Evolutionary conservation across 2,329 filamentous ascomycete species (phyloP).

Genomic region (Epichloe hybrida): DNA sequence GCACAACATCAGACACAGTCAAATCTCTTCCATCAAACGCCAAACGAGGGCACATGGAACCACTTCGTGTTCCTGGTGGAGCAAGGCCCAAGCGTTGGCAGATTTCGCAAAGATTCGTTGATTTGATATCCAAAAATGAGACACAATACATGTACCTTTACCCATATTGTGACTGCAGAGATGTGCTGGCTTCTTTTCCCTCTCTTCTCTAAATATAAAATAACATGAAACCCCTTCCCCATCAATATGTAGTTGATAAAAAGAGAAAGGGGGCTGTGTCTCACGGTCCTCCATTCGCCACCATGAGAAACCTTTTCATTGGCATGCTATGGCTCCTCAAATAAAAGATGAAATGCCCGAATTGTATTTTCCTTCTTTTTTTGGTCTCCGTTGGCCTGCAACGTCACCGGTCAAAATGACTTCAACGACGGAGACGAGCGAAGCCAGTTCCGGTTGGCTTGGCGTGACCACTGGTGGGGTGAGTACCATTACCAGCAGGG

Average conservation of each 20-base stretch:
- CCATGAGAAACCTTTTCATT: not conserved
- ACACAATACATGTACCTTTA: not conserved
- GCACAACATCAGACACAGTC: too few relatives aligned
- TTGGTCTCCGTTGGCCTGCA: slow-evolving; percentile 1
- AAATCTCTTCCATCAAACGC: not conserved
- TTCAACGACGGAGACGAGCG: slow-evolving; percentile 20
- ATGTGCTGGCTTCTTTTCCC: not conserved
- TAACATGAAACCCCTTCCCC: not conserved
- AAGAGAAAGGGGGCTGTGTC: not conserved
- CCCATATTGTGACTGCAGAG: not conserved
- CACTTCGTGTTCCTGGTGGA: not conserved
- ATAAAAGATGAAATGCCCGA: not conserved
- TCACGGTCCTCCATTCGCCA: not conserved
- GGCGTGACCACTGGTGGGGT: slow-evolving; percentile 16
- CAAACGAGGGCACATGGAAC: not conserved
- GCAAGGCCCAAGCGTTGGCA: not conserved
- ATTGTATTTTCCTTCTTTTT: not conserved
- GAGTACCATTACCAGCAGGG: slow-evolving; percentile 26
- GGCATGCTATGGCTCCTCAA: not conserved
- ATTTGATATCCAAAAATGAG: slow-evolving; percentile 1
- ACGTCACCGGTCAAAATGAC: not conserved
- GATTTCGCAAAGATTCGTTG: not conserved
- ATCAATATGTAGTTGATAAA: not conserved
- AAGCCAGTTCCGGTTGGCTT: slow-evolving; percentile 25
- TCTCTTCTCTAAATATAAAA: not conserved